phyloP scores from a whole-genome alignment of 495 filamentous ascomycete genomes.

The Neurospora cerealis region DNA sequence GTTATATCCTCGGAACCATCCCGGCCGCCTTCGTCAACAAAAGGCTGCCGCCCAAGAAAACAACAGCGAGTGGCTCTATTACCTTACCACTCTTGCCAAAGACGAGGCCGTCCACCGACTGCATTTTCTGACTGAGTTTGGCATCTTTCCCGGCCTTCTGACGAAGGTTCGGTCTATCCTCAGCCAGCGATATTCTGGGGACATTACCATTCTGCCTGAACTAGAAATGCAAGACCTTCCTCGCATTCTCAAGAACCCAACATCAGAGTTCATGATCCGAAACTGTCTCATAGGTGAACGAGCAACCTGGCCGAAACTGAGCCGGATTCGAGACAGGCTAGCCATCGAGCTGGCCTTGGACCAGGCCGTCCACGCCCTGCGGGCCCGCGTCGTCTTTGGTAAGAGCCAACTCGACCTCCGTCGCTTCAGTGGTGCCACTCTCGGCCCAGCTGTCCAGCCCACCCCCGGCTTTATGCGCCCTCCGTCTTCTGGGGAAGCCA shows the following conservation, averaged over 20 bases:
- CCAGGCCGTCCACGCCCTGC: constrained; percentile 64
- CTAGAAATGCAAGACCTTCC: constrained; percentile 66
- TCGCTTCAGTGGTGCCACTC: constrained; percentile 19
- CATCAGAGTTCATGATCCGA: constrained; percentile 73
- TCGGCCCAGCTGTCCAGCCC: neutral
- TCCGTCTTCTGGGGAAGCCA: constrained; percentile 3
- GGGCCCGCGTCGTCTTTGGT: constrained; percentile 70
- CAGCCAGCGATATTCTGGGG: constrained; percentile 86
- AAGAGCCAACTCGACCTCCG: constrained; percentile 58
- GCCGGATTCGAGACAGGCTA: constrained; percentile 69
- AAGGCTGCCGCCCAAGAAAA: constrained; percentile 11
- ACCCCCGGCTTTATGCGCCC: constrained; percentile 1
- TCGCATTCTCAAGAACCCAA: constrained; percentile 76
- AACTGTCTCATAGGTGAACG: constrained; percentile 68
- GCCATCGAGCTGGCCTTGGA: constrained; percentile 84
- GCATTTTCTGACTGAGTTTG: constrained; percentile 70
- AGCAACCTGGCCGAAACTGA: constrained; percentile 85
- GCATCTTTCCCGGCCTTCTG: constrained; percentile 69
- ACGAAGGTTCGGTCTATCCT: constrained; percentile 73
- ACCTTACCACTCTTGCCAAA: constrained; percentile 64
- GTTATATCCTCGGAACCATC: constrained; percentile 29
- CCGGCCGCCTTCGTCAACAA: constrained; percentile 26
- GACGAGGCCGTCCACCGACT: constrained; percentile 74
- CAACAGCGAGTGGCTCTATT: constrained; percentile 50
- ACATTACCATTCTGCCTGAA: constrained; percentile 86